A percentile compares a stretch with the other conserved stretches of the same genome.
Conservation (phyloP, 768 basidiomycete genomes). For the Hortiboletus campestris region DNA sequence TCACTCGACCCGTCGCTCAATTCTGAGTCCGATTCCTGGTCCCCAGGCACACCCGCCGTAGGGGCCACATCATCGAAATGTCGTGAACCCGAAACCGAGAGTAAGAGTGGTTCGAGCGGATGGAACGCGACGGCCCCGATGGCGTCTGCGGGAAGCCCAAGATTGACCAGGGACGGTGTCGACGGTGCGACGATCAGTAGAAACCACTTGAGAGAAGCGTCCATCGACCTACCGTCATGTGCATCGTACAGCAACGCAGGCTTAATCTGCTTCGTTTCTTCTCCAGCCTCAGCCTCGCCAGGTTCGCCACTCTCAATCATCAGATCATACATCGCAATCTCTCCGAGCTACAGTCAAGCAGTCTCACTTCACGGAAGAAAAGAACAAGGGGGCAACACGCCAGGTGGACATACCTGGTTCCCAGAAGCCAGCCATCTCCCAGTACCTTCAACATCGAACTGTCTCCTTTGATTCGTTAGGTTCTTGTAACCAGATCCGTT, state of each 20-base stretch:
- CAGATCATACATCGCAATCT: conserved; percentile 59
- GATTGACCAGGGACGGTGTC: background rate
- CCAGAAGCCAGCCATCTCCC: conserved; percentile 67
- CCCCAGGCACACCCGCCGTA: background rate
- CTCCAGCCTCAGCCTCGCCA: background rate
- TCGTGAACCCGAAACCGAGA: conserved; percentile 78
- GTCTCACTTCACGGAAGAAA: background rate
- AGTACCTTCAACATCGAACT: conserved; percentile 73
- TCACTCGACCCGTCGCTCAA: conserved; percentile 1
- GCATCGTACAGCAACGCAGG: conserved; percentile 46
- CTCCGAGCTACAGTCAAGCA: conserved; percentile 46
- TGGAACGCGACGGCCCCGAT: conserved; percentile 75
- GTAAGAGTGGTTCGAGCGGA: conserved; percentile 53
- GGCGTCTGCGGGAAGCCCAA: conserved; percentile 48
- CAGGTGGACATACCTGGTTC: conserved; percentile 51
- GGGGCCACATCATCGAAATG: conserved; percentile 44
- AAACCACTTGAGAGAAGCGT: background rate
- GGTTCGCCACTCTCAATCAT: background rate
- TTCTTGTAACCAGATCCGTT: background rate
- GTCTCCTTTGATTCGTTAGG: conserved; percentile 69
- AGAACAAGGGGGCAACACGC: background rate
- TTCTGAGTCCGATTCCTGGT: conserved; percentile 19
- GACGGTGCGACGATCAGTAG: background rate
- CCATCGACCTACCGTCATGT: conserved; percentile 50
- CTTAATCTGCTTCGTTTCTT: conserved; percentile 9